A percentile compares a stretch with the other conserved stretches of the same genome.
Evolutionary conservation across 768 basidiomycete genomes (phyloP).

Genomic region (Hirschioporus abietinus): DNA sequence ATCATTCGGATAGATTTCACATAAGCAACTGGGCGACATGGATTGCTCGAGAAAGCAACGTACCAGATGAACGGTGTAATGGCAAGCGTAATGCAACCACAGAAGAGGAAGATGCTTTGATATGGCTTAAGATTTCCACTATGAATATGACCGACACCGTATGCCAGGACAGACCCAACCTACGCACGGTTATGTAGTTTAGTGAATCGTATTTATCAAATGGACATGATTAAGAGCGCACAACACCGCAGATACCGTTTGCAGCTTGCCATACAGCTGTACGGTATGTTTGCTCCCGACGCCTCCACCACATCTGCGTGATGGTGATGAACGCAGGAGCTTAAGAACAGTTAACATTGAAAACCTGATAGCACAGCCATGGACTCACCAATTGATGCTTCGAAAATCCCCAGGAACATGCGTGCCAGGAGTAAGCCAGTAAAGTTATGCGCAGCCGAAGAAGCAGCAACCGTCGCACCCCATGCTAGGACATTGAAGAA

Average conservation of each 20-base stretch:
- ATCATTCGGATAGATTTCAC: neutral
- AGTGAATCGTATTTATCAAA: neutral
- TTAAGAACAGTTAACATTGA: slow-evolving; percentile 10
- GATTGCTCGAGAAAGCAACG: slow-evolving; percentile 17
- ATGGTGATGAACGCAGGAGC: slow-evolving; percentile 45
- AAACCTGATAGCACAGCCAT: neutral
- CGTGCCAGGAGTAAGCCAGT: slow-evolving; percentile 34
- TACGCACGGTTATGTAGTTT: slow-evolving; percentile 10
- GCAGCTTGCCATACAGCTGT: slow-evolving; percentile 38
- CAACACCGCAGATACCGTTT: slow-evolving; percentile 37
- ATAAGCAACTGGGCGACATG: neutral
- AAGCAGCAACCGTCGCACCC: slow-evolving; percentile 34
- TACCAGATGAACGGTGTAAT: slow-evolving; percentile 33
- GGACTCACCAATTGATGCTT: slow-evolving; percentile 37
- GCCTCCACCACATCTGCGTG: slow-evolving; percentile 47
- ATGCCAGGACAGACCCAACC: slow-evolving; percentile 40
- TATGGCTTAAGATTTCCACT: slow-evolving; percentile 31
- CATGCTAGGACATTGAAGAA: slow-evolving; percentile 37
- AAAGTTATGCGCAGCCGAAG: slow-evolving; percentile 35
- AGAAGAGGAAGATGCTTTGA: slow-evolving; percentile 43
- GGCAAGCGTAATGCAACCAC: slow-evolving; percentile 35
- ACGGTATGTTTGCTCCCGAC: slow-evolving; percentile 41
- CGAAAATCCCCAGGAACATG: slow-evolving; percentile 42
- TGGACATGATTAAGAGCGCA: slow-evolving; percentile 12
- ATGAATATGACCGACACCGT: slow-evolving; percentile 35